Base-by-base conservation (phyloP, 257 asterid species). In the Nicotiana noctiflora region DNA sequence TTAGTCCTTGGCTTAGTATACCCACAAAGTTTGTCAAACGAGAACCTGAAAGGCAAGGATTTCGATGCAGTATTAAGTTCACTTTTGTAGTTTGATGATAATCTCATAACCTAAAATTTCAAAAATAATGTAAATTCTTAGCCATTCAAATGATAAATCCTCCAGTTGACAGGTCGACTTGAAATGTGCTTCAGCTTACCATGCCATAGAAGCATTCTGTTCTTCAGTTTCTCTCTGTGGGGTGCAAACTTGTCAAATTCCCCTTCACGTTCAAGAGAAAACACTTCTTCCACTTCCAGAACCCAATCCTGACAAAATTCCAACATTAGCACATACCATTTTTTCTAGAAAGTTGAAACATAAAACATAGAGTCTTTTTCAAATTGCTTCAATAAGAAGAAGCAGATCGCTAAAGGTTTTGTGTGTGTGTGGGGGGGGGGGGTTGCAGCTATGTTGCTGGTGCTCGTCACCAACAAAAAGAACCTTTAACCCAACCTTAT, bases 181-280 rank as follows among this genome's bases (percentile, higher is more conserved):
- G 31, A 55, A 74, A 85, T 78, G 80, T 23, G 44, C 49, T 83
- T 59, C 81, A 86, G 62, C 89, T 87, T 79, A 96, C 99, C 99
- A 6, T 96, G 98, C 99, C 99, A 94, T 8, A 94, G 92, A 90
- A 96, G 99, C 97, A 96, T 94, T 91, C 81, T 90, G 90, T 94
- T 94, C 65, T 91, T 90, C 77, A 96, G 94, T 82, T 92, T 94
- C 70, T 90, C 88, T 83, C 93, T 87, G 86, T 85, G 84, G 3
- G 95, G 97, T 66, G 94, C 87, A 85, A 85, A 96, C 86, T 91
- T 94, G 84, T 91, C 98, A 49, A 80, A 84, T 88, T 94, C 98
- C 57, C 99, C 98, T 81, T 86, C 88, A 85, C 99, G 89, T 40
- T 92, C 97, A 79, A 96, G 97, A 77, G 92, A 85, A 83, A 90